Conservation (phyloP, 768 basidiomycete genomes). For the Asterophora lycoperdoides region DNA sequence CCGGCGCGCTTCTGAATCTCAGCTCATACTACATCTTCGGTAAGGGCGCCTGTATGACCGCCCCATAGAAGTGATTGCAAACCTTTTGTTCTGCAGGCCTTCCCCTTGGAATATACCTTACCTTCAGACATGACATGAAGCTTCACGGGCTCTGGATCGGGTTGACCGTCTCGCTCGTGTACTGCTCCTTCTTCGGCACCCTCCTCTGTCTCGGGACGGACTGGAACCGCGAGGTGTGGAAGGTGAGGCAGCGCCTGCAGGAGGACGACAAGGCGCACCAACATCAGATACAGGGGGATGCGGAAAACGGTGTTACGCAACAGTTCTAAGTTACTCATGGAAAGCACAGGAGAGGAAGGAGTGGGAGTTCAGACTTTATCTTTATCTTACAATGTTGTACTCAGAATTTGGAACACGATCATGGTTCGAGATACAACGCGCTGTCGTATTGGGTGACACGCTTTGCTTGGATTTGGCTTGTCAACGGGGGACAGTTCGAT, state of each 20-base stretch:
- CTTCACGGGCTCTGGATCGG: constrained; percentile 85
- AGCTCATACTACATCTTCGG: constrained; percentile 79
- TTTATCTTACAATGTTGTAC: no score
- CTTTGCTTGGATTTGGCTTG: no score
- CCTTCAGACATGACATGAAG: constrained; percentile 54
- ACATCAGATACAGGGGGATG: not conserved
- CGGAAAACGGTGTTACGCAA: not conserved
- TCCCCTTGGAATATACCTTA: constrained; percentile 75
- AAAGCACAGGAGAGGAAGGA: no score
- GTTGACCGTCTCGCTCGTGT: constrained; percentile 62
- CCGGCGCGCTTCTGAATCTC: constrained; percentile 77
- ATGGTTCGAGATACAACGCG: no score
- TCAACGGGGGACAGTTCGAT: no score
- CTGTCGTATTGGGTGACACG: no score
- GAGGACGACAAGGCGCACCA: constrained; percentile 33
- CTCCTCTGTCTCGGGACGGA: constrained; percentile 53
- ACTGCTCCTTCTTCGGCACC: constrained; percentile 51
- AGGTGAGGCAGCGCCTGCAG: constrained; percentile 51
- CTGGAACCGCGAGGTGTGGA: constrained; percentile 66
- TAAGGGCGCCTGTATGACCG: constrained; percentile 14
- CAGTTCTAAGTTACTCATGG: not conserved
- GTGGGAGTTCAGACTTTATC: no score
- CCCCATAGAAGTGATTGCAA: not conserved
- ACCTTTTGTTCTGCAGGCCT: constrained; percentile 47
- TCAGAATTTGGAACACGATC: no score